These are phyloP conservation scores for Anastatica hierochuntica DNA, from an alignment of 345 rosid species.

Conservation along the genomic window DNA sequence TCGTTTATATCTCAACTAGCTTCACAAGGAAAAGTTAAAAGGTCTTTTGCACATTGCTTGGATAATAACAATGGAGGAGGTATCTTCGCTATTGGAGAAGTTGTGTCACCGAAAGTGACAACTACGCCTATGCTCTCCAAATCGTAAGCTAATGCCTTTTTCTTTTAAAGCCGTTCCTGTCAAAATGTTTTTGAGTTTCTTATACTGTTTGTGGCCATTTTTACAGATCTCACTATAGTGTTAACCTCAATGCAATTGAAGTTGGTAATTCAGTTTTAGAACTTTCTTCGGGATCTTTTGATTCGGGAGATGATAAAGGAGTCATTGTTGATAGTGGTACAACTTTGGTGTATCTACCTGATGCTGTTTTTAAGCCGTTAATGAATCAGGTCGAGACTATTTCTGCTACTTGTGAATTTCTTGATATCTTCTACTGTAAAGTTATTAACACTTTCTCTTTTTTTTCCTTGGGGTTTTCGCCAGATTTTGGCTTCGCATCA, in stretches of 20 bases:
- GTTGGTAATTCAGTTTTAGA: constrained; percentile 46
- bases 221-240: too few species aligned
- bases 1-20: constrained; percentile 84
- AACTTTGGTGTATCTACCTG: constrained; percentile 81
- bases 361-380: constrained; percentile 36
- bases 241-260: constrained; percentile 51
- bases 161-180: too few species aligned
- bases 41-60: constrained; percentile 74
- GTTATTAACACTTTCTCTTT: too few species aligned
- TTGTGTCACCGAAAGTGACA: constrained; percentile 60
- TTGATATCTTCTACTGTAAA: too few species aligned
- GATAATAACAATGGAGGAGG: constrained; percentile 73
- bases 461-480: too few species aligned
- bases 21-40: constrained; percentile 56
- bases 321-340: constrained; percentile 92
- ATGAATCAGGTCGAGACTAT: too few species aligned
- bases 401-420: too few species aligned
- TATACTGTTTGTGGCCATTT: too few species aligned
- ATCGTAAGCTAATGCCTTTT: constrained; percentile 42
- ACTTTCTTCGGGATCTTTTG: too few species aligned
- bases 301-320: constrained; percentile 46
- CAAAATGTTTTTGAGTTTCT: too few species aligned
- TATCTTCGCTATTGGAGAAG: constrained; percentile 76
- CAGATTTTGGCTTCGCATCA: constrained; percentile 50
- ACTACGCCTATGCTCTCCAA: constrained; percentile 72